Conservation (phyloP, 2,329 filamentous ascomycete species). For the Ustulina deusta region DNA sequence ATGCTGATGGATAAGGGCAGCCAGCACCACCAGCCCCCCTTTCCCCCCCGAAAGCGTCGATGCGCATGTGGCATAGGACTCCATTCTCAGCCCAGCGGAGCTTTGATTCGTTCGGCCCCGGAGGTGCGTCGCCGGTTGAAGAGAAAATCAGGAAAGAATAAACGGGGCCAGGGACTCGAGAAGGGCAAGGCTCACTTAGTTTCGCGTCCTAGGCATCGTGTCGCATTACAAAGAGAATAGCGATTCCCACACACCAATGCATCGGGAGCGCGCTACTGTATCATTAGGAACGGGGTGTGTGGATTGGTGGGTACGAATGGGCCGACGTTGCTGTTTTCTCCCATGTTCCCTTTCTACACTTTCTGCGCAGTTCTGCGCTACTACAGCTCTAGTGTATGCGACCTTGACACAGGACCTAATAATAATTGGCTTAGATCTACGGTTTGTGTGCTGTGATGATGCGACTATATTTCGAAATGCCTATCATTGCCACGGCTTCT, state of each 20-base stretch:
- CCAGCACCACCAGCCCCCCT: constrained; percentile 34
- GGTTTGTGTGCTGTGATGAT: constrained; percentile 22
- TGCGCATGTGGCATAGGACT: constrained; percentile 43
- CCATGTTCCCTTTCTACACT: constrained; percentile 22
- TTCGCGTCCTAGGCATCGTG: constrained; percentile 1
- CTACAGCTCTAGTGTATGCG: constrained; percentile 1
- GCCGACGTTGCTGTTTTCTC: constrained; percentile 4
- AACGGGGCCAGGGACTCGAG: constrained; percentile 23
- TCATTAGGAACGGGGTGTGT: constrained; percentile 31
- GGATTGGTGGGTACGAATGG: constrained; percentile 19
- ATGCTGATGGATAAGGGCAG: constrained; percentile 25
- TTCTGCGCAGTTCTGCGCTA: constrained; percentile 24
- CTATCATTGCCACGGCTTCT: constrained; percentile 22
- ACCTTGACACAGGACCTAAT: constrained; percentile 10
- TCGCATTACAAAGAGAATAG: constrained; percentile 24
- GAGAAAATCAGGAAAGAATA: constrained; percentile 35
- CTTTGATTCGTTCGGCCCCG: constrained; percentile 44
- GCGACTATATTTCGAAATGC: constrained; percentile 6
- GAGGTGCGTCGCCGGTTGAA: constrained; percentile 30
- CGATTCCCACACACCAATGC: constrained; percentile 47
- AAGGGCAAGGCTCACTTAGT: constrained; percentile 27
- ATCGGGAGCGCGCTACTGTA: constrained; percentile 47
- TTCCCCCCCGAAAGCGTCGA: constrained; percentile 45
- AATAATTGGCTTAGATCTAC: constrained; percentile 19
- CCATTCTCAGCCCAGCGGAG: constrained; percentile 34